Base-by-base conservation (phyloP, 2,329 filamentous ascomycete genomes). In the Ceratocystis huliohia region DNA sequence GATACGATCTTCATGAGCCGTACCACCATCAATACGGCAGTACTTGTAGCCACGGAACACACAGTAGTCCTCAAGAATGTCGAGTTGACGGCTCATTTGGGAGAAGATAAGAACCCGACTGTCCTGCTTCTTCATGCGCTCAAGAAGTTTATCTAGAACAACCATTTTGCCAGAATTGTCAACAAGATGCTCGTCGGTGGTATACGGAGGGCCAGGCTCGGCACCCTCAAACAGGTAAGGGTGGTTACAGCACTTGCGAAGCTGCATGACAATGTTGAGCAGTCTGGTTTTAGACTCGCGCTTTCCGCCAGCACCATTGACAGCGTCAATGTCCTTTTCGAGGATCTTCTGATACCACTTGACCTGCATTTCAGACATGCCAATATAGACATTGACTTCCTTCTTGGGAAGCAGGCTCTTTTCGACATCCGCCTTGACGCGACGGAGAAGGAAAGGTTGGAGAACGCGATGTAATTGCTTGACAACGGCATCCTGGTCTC, bases 311-410 rank as follows among this genome's bases (percentile, higher is more conserved):
- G 93, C 94, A 69, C 94, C 94, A 71, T 99, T 99, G 72, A 99
- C 93, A 15, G 94, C 94, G 75, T 99, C 94, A 69, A 99, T 99
- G 73, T 99, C 94, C 78, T 97, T 99, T 73, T 99, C 94, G 2
- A 99, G 80, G 71, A 99, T 99, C 79, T 96, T 97, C 76, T 96
- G 89, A 74, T 99, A 99, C 93, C 94, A 99, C 74, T 94, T 96
- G 71, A 96, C 84, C 75, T 99, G 94, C 94, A 99, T 99, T 67
- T 96, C 92, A 0, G 94, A 92, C 93, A 99, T 96, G 70, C 93
- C 94, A 70, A 99, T 88, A 74, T 97, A 99, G 33, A 99, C 78
- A 70, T 99, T 99, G 73, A 97, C 80, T 75, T 99, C 94, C 76
- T 97, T 96, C 81, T 99, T 99, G 1, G 94, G 94, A 64, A 97